A percentile compares a stretch with the other conserved stretches of the same genome.
Evolutionary conservation across 1,139 yeast species (phyloP).

Genomic region (Blastobotrys malaysiensis): DNA sequence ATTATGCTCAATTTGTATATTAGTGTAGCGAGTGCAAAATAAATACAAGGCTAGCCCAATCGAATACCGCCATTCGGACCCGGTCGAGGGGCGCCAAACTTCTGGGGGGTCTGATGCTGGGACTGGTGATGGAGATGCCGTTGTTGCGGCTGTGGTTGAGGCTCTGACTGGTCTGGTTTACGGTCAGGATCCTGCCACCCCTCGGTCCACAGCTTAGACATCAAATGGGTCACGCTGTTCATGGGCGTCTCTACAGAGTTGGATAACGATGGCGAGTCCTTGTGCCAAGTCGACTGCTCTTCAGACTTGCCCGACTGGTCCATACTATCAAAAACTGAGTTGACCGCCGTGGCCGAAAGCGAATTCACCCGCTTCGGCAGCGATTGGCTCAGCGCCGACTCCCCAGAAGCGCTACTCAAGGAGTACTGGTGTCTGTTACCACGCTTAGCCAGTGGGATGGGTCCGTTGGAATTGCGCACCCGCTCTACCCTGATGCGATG

Average conservation of each 20-base stretch:
- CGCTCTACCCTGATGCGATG: constrained; percentile 33
- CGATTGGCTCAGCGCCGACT: constrained; percentile 20
- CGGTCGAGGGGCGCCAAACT: constrained; percentile 16
- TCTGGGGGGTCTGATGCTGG: constrained; percentile 17
- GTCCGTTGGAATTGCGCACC: constrained; percentile 4
- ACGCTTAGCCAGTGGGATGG: constrained; percentile 2
- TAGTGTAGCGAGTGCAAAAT: background rate
- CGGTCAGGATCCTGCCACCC: constrained; percentile 22
- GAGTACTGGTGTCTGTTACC: background rate
- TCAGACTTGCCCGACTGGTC: background rate
- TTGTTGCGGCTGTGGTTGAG: constrained; percentile 20
- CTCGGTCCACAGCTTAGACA: constrained; percentile 20
- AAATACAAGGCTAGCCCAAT: constrained; percentile 4
- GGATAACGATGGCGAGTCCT: background rate
- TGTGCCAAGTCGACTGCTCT: background rate
- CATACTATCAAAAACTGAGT: background rate
- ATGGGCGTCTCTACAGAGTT: background rate
- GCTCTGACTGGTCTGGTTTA: background rate
- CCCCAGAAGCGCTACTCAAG: background rate
- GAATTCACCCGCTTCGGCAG: constrained; percentile 21
- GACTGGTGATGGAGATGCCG: constrained; percentile 17
- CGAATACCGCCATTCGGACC: constrained; percentile 33
- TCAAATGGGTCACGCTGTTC: constrained; percentile 16
- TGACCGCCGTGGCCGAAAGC: constrained; percentile 20
- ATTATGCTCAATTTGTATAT: too few species aligned